Evolutionary conservation across 2,329 filamentous ascomycete genomes (phyloP), one percentile per base, ranked within the genome.

Genomic region (Teratosphaeria destructans): DNA sequence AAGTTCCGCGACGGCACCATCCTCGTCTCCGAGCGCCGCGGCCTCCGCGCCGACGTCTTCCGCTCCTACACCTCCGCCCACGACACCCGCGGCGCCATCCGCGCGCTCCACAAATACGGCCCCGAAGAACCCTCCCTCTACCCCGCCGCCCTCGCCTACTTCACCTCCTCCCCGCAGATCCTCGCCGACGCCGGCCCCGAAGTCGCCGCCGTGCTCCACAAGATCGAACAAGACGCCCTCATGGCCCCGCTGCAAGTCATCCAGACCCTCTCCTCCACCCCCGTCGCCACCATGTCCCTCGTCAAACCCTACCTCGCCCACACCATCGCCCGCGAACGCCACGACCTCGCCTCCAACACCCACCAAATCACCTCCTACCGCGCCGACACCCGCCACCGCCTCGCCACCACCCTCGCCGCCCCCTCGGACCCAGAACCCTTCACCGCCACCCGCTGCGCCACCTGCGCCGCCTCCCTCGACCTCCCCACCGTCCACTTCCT

Each of bases 201-300:
- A 75, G 81, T 99, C 10, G 83, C 90, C 59, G 79, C 78, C 0
- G 87, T 99, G 1, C 80, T 99, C 11, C 82, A 85, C 64, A 91
- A 89, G 68, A 97, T 99, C 66, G 90, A 96, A 71, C 82, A 87
- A 63, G 91, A 96, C 67, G 87, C 90, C 0, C 82, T 99, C 43
- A 94, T 99, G 89, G 93, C 94, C 0, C 94, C 94, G 0, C 78
- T 99, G 3, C 94, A 99, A 72, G 94, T 99, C 35, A 94, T 99
- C 16, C 93, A 99, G 74, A 94, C 92, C 0, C 82, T 99, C 14
- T 86, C 83, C 62, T 82, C 82, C 57, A 89, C 88, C 65, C 83
- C 86, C 5, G 90, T 96, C 2, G 93, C 95, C 0, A 97, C 91
- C 0, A 96, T 99, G 89, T 94, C 93, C 56, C 91, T 97, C 82